Base-by-base conservation (phyloP, 1,139 yeast genomes). In the Citeromyces hawaiiensis region DNA sequence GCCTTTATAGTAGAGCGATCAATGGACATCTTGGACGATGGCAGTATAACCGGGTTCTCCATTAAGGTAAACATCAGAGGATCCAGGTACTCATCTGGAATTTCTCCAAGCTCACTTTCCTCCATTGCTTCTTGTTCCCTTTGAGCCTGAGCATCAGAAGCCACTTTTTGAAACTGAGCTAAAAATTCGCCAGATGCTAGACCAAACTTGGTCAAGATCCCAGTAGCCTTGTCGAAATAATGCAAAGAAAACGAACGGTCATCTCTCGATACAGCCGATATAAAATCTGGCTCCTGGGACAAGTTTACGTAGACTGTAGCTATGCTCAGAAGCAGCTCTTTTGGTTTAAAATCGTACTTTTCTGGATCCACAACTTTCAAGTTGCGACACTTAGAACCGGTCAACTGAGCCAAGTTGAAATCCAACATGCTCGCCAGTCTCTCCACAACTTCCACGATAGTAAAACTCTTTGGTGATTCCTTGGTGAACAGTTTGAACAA, bases 71-170 rank as follows among this genome's bases (percentile, higher is more conserved):
- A 88, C 97, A 93, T 88, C 49, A 93, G 71, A 8, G 99, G 98
- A 63, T 93, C 99, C 53, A 93, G 70, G 55, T 80, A 91, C 57
- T 93, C 98, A 55, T 93, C 98, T 1, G 99, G 99, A 18, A 85
- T 71, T 41, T 93, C 98, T 13, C 95, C 97, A 48, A 86, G 67
- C 53, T 86, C 96, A 47, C 76, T 56, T 48, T 88, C 96, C 51
- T 85, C 94, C 46, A 78, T 83, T 47, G 78, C 86, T 45, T 83
- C 94, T 21, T 67, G 70, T 35, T 65, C 52, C 52, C 76, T 72
- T 40, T 76, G 72, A 34, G 58, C 54, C 45, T 83, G 83, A 0
- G 94, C 94, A 16, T 56, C 59, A 35, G 69, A 60, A 0, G 82
- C 85, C 53, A 91, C 82, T 18, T 59, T 56, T 10, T 60, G 52